A percentile compares a stretch with the other conserved stretches of the same genome.
phyloP scores from a whole-genome alignment of 805 yeast species.

The Candida caryicola region DNA sequence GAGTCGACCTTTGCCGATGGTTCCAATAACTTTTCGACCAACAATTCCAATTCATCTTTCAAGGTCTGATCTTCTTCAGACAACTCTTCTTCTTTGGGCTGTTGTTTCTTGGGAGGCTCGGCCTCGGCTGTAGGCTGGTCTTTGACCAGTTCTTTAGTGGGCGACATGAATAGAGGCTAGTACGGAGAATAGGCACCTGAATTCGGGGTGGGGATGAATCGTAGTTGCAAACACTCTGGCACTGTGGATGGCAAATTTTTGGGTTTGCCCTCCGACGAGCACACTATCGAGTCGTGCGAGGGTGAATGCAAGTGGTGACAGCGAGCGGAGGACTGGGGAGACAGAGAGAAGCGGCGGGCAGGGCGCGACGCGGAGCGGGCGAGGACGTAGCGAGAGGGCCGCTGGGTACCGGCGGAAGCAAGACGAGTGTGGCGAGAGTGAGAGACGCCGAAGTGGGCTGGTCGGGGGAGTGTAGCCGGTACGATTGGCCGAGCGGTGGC shows the following conservation, averaged over 20 bases:
- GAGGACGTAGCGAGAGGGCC: no score
- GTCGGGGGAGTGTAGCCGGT: no score
- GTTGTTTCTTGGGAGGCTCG: constrained; percentile 21
- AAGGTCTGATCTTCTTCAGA: constrained; percentile 91
- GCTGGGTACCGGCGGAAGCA: no score
- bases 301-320: no score
- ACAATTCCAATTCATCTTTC: constrained; percentile 79
- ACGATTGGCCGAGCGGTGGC: no score
- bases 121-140: constrained; percentile 18
- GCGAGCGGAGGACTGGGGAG: no score
- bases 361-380: no score
- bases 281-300: neutral
- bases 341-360: no score
- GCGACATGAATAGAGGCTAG: constrained; percentile 1
- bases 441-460: no score
- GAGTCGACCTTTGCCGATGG: constrained; percentile 52
- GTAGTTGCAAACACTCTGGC: neutral
- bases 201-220: neutral
- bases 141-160: constrained; percentile 14
- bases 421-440: no score
- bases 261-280: neutral
- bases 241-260: neutral
- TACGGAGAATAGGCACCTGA: no score
- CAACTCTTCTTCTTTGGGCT: constrained; percentile 67
- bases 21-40: constrained; percentile 76